Conservation (phyloP, 345 rosid species). For the Combretum micranthum region DNA sequence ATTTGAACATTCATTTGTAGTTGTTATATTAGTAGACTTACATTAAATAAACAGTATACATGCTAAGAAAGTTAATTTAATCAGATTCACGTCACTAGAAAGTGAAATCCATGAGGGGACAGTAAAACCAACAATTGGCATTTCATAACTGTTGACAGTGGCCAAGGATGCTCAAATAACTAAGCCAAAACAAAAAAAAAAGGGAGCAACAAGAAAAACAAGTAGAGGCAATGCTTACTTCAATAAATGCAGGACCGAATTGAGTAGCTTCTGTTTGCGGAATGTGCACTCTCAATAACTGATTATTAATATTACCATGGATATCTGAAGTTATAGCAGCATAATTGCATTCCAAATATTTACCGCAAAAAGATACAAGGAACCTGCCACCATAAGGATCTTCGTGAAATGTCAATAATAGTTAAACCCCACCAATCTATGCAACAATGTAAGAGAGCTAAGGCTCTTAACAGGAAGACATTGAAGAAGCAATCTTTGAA, state of each 20-base stretch:
- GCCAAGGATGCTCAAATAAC: not conserved
- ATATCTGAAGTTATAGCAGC: slow-evolving; percentile 37
- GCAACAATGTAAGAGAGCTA: not conserved
- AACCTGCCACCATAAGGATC: slow-evolving; percentile 50
- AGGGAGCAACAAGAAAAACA: not conserved
- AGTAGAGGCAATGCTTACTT: slow-evolving; percentile 34
- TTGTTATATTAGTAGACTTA: too few relatives aligned
- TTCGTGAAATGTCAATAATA: slow-evolving; percentile 3
- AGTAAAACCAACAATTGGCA: too few relatives aligned
- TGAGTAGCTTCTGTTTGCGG: slow-evolving; percentile 47
- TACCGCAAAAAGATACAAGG: slow-evolving; percentile 84
- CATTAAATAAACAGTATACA: too few relatives aligned
- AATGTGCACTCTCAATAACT: slow-evolving; percentile 51
- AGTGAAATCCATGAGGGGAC: too few relatives aligned
- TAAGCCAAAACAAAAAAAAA: slow-evolving; percentile 34
- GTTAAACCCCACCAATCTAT: slow-evolving; percentile 3
- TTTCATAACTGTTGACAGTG: too few relatives aligned
- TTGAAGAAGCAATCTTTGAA: not conserved
- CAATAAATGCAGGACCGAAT: slow-evolving; percentile 93
- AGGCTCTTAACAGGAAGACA: not conserved
- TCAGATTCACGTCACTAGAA: too few relatives aligned
- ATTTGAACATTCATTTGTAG: too few relatives aligned
- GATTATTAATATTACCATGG: slow-evolving; percentile 34
- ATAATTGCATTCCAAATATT: slow-evolving; percentile 61
- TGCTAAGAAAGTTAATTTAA: too few relatives aligned